A percentile compares a stretch with the other conserved stretches of the same genome.
Evolutionary conservation across 2,329 filamentous ascomycete species (phyloP).

Genomic region (Pleoardoris graminearum): DNA sequence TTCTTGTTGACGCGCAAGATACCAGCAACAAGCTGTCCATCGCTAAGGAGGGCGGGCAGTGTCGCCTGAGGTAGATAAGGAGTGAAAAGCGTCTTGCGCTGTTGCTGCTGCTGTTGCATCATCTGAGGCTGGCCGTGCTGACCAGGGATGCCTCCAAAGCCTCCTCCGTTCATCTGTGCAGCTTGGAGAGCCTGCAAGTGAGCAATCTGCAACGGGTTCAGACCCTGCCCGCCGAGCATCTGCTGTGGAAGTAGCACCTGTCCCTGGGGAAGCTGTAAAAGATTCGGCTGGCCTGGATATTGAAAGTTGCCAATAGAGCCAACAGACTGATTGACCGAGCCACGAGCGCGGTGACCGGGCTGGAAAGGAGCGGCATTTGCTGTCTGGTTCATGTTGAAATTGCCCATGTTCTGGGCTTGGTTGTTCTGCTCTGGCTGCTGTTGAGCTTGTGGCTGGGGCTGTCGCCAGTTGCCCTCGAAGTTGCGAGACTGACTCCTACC

Average conservation of each 20-base stretch:
- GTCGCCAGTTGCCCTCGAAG: constrained; percentile 98
- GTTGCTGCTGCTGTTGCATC: constrained; percentile 77
- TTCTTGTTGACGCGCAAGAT: constrained; percentile 99
- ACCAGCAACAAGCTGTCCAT: constrained; percentile 93
- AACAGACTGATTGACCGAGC: constrained; percentile 82
- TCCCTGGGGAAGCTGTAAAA: constrained; percentile 80
- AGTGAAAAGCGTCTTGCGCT: constrained; percentile 97
- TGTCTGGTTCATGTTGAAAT: constrained; percentile 72
- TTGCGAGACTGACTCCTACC: constrained; percentile 84
- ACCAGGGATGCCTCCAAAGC: constrained; percentile 64
- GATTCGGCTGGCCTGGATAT: constrained; percentile 82
- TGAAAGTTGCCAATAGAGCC: constrained; percentile 84
- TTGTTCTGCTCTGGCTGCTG: constrained; percentile 53
- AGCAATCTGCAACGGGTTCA: constrained; percentile 84
- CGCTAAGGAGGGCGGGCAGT: constrained; percentile 83
- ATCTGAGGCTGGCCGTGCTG: constrained; percentile 71
- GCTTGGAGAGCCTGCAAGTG: constrained; percentile 93
- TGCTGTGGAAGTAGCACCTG: constrained; percentile 83
- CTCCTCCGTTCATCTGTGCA: constrained; percentile 78
- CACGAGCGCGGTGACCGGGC: constrained; percentile 84
- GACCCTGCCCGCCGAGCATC: constrained; percentile 80
- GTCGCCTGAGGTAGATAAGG: constrained; percentile 95
- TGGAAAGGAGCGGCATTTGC: constrained; percentile 77
- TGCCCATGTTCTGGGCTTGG: constrained; percentile 58
- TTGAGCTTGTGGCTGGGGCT: constrained; percentile 60